Base-by-base conservation (phyloP, 129 eudicot species). In the Escallonia rubra region DNA sequence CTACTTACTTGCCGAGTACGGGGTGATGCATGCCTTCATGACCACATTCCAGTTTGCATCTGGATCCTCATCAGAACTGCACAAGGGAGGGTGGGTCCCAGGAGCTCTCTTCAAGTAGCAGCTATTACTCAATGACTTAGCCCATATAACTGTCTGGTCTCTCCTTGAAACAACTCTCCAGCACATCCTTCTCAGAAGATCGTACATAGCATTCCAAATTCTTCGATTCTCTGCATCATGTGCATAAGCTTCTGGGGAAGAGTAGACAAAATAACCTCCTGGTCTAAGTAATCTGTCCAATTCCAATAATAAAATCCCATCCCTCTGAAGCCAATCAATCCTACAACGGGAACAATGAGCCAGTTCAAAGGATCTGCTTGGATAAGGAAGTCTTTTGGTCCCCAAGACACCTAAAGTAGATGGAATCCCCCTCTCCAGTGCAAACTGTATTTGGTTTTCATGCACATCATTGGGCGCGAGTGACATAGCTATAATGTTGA, bases 161-260 rank as follows among this genome's bases (percentile, higher is more conserved):
- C 67, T 87, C 87, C 83, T 87, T 38, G 83, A 81, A 71, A 82
- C 87, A 77, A 90, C 87, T 80, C 97, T 87, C 97, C 97, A 90
- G 70, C 97, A 90, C 92, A 90, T 90, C 73, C 89, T 85, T 72
- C 81, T 80, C 43, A 87, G 61, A 42, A 90, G 87, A 76, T 90
- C 90, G 67, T 85, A 77, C 90, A 90, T 81, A n/a, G 92, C 79
- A 69, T 71, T 84, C 91, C 97, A 82, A 53, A 90, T 87, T 70
- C 84, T 87, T 66, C 83, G 77, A 76, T 90, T 90, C 63, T 87
- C 97, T 42, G 62, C 75, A 74, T 90, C 97, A 74, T 85, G 95
- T 47, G 97, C 92, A 72, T 90, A 90, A 16, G 97, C 97, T 82
- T 90, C 97, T 3, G 97, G 97, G 51, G 97, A 90, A 41, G 97